Percentiles rank a stretch among this genome's conserved stretches.
phyloP scores from a whole-genome alignment of 176 grass and related monocot species.

The Oryza coarctata region DNA sequence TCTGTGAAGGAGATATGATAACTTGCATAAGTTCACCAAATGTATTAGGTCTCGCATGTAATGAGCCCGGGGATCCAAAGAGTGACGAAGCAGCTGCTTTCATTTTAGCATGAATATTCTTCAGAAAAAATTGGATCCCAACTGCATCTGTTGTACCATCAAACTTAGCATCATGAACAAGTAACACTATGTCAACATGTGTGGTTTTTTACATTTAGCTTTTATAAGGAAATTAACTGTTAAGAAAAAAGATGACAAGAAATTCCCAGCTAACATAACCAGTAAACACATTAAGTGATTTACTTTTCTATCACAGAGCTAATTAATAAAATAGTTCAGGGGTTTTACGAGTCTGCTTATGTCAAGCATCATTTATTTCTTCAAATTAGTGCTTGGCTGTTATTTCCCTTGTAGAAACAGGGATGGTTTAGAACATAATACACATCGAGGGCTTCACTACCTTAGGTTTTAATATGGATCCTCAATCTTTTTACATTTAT shows the following conservation, averaged over 20 bases:
- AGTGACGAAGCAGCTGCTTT: conserved; percentile 54
- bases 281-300: background rate
- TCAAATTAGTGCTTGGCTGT: background rate
- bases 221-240: background rate
- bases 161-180: conserved; percentile 53
- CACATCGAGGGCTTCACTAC: background rate
- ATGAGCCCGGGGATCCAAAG: conserved; percentile 51
- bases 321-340: too few relatives aligned
- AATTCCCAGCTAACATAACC: background rate
- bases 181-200: background rate
- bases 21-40: conserved; percentile 84
- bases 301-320: too few relatives aligned
- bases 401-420: background rate
- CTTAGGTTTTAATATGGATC: background rate
- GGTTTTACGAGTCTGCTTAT: background rate
- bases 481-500: background rate
- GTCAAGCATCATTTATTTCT: background rate
- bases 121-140: conserved; percentile 85
- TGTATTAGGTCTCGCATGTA: conserved; percentile 67
- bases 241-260: background rate
- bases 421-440: background rate
- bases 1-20: conserved; percentile 61
- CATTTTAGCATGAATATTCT: conserved; percentile 75
- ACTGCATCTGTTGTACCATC: conserved; percentile 75
- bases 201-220: background rate